Base-by-base conservation (phyloP, 2,329 filamentous ascomycete genomes). In the Chaetomiaceae sp. region DNA sequence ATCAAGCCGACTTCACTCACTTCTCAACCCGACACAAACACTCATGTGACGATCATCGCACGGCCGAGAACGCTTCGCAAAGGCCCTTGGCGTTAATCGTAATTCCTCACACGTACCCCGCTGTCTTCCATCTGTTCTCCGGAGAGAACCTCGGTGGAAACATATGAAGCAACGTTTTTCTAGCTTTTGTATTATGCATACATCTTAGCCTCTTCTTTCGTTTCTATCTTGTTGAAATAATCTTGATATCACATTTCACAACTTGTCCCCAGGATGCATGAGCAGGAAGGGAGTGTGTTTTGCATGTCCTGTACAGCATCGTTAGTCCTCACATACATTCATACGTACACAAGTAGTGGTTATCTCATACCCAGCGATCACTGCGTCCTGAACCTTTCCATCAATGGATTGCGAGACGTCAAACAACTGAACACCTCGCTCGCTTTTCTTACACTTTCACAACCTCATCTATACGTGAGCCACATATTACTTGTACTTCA, bases 11-110 rank as follows among this genome's bases (percentile, higher is more conserved):
- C 27, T 15, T 35, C 36, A 39, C 27, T 27, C 36, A 12, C 15
- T 14, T 11, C n/a, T 17, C 24, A 37, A 19, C n/a, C 18, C 19
- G 34, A 29, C 30, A 29, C n/a, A 38, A 35, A 14, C 27, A 42
- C 19, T 36, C 14, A 36, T 38, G 34, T 50, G 40, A 43, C 45
- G 52, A 52, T 48, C 22, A 32, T 45, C 34, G 47, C 43, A 52
- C 47, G 52, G 50, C 34, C 29, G 38, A 43, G 39, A 52, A 27
- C 20, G 20, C 36, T 32, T 30, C 20, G 26, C 27, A 37, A 44
- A 38, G 38, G 34, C 37, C 47, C 46, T 27, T 49, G 51, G 51
- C 49, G 49, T 48, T 51, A 42, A 45, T 45, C 27, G 26, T 47
- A 40, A 47, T 46, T 18, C 12, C 32, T 32, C 18, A 33, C 24